phyloP scores from a whole-genome alignment of 2,329 filamentous ascomycete genomes.

The Zymoseptoria tritici region DNA sequence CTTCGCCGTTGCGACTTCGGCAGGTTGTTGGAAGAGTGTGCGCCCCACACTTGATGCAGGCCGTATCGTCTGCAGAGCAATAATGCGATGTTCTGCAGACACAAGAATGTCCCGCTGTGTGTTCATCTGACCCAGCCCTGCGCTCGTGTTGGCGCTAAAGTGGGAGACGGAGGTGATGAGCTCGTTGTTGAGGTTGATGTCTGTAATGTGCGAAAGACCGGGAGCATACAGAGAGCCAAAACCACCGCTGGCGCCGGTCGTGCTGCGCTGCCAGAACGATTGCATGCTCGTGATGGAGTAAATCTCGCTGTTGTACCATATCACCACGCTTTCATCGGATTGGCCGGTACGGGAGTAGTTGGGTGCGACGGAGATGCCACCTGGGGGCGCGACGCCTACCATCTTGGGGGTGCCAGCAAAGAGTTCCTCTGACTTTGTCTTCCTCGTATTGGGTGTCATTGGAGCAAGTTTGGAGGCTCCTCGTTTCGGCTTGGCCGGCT shows the following conservation, averaged over 20 bases:
- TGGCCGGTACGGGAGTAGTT: constrained; percentile 26
- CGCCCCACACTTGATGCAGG: constrained; percentile 15
- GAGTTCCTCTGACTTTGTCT: constrained; percentile 37
- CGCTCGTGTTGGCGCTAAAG: constrained; percentile 30
- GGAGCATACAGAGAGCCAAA: constrained; percentile 35
- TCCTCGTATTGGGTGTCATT: constrained; percentile 46
- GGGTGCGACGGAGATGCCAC: constrained; percentile 37
- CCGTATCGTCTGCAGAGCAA: constrained; percentile 34
- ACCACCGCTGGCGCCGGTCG: constrained; percentile 21
- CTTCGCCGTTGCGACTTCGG: constrained; percentile 9
- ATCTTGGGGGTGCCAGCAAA: constrained; percentile 36
- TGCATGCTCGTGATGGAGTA: constrained; percentile 40
- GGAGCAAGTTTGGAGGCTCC: constrained; percentile 36
- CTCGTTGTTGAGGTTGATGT: constrained; percentile 36
- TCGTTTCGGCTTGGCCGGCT: constrained; percentile 26
- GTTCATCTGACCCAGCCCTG: constrained; percentile 36
- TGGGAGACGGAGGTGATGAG: constrained; percentile 38
- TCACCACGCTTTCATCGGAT: constrained; percentile 38
- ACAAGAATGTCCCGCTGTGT: constrained; percentile 39
- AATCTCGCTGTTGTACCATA: constrained; percentile 41
- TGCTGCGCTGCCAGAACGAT: constrained; percentile 39
- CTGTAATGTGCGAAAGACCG: constrained; percentile 35
- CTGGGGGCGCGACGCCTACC: constrained; percentile 27
- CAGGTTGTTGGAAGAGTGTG: constrained; percentile 24
- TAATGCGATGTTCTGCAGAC: constrained; percentile 37